phyloP scores from a whole-genome alignment of 2,329 filamentous ascomycete genomes.

The Nigrospora sphaerica region DNA sequence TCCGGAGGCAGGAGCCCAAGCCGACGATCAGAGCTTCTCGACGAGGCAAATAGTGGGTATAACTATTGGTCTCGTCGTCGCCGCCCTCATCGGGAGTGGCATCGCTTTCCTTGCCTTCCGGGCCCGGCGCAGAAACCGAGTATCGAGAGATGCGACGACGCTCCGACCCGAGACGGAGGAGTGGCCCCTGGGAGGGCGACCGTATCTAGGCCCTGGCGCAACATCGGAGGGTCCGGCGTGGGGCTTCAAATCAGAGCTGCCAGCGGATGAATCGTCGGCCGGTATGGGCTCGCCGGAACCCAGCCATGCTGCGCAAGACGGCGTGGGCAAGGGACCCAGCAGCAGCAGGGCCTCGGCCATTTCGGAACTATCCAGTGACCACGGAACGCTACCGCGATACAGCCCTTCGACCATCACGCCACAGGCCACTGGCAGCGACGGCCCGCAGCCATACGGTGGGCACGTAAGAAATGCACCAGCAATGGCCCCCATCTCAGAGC shows the following conservation, averaged over 20 bases:
- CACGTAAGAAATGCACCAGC: neutral
- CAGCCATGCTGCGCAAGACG: neutral
- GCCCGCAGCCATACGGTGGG: neutral
- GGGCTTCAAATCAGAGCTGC: conserved; percentile 10
- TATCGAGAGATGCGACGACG: neutral
- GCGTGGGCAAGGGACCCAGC: neutral
- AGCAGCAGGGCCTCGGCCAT: neutral
- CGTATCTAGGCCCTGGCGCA: neutral
- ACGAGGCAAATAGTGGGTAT: neutral
- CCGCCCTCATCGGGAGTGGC: neutral
- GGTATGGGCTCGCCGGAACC: neutral
- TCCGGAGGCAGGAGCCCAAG: neutral
- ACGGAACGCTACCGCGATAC: too few relatives aligned
- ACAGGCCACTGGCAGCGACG: too few relatives aligned
- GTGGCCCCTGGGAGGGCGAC: neutral
- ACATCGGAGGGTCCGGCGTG: neutral
- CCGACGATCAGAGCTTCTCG: neutral
- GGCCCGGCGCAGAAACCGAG: neutral
- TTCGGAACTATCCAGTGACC: too few relatives aligned
- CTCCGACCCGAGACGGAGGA: conserved; percentile 2
- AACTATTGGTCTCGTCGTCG: neutral
- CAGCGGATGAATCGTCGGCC: conserved; percentile 6
- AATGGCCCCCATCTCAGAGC: neutral
- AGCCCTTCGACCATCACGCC: too few relatives aligned
- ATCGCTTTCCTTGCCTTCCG: neutral